Percentiles rank a stretch among this genome's conserved stretches.
phyloP scores from a whole-genome alignment of 371 early-diverging fungal species.

The Apophysomyces sp. region DNA sequence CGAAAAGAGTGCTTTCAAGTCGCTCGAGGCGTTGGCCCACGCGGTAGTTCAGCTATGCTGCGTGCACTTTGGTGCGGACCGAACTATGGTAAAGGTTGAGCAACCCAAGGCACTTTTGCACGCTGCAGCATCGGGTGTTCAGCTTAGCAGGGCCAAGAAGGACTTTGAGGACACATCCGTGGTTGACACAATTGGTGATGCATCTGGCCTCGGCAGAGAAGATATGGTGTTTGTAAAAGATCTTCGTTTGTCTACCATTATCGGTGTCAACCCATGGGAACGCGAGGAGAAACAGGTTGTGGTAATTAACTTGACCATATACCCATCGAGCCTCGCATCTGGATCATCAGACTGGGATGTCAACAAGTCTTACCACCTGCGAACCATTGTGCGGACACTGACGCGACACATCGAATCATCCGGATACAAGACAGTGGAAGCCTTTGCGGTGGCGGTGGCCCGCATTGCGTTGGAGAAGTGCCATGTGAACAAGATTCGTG shows the following conservation, averaged over 20 bases:
- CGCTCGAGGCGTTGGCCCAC: conserved; percentile 74
- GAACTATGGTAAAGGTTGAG: conserved; percentile 75
- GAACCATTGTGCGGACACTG: conserved; percentile 82
- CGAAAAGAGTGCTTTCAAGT: conserved; percentile 68
- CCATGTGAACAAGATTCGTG: conserved; percentile 80
- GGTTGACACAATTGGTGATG: conserved; percentile 36
- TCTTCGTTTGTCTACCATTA: conserved; percentile 79
- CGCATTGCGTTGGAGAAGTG: conserved; percentile 75
- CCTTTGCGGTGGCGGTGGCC: conserved; percentile 75
- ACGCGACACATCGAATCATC: conserved; percentile 68
- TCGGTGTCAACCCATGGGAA: conserved; percentile 97
- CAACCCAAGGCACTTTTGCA: conserved; percentile 92
- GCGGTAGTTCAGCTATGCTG: conserved; percentile 64
- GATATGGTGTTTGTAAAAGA: conserved; percentile 78
- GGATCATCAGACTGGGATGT: conserved; percentile 54
- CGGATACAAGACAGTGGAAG: conserved; percentile 83
- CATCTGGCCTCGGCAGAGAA: conserved; percentile 37
- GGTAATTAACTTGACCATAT: conserved; percentile 74
- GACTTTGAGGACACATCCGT: conserved; percentile 26
- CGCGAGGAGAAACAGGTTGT: conserved; percentile 92
- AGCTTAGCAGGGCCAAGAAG: conserved; percentile 71
- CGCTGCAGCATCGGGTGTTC: conserved; percentile 87
- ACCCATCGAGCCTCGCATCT: conserved; percentile 52
- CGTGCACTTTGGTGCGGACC: conserved; percentile 54
- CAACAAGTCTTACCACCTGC: conserved; percentile 73